Base-by-base conservation (phyloP, 2,329 filamentous ascomycete species). In the Westerdykella sp. region DNA sequence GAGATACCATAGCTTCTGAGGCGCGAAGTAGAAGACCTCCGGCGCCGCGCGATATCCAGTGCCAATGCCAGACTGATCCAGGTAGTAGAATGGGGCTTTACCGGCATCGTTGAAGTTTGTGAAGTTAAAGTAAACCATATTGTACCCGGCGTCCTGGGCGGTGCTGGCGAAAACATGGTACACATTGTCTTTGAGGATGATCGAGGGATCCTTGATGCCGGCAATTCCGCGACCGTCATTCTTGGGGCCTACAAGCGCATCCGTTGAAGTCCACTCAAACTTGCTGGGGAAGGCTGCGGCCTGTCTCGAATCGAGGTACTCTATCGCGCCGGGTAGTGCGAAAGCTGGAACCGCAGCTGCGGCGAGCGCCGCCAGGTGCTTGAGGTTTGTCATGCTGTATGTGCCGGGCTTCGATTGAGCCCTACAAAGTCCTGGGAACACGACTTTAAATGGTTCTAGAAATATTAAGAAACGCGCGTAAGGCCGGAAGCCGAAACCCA, bases 101-200 rank as follows among this genome's bases (percentile, higher is more conserved):
- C 55, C 44, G 3, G 68, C 69, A 36, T 60, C 23, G 14, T 41
- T 39, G 41, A 68, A 67, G 46, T 63, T 55, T 39, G 64, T 66
- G 53, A 71, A 70, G 56, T 57, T 68, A 49, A 70, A 56, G 52
- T 71, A 71, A 14, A 68, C 55, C 1, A 71, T 48, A 47, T 60
- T 69, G 57, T 70, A 70, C 4, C 68, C 67, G 2, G 51, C 47
- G 5, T 53, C 49, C 25, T 59, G 47, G 7, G 66, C 65, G 1
- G 65, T 69, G 46, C 63, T 68, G 37, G 65, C 68, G 41, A 70
- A 70, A 37, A 70, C 66, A 46, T 70, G 69, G 48, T 71, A 70
- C 10, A 53, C 59, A 42, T 60, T 57, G 38, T 83, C 51, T 40
- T 54, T 42, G 34, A 53, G 48, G 47, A 67, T 44, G 22, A 68